Evolutionary conservation across 1,284 basidiomycete species (phyloP), one percentile per base, ranked within the genome.

Genomic region (Ganoderma resinaceum): DNA sequence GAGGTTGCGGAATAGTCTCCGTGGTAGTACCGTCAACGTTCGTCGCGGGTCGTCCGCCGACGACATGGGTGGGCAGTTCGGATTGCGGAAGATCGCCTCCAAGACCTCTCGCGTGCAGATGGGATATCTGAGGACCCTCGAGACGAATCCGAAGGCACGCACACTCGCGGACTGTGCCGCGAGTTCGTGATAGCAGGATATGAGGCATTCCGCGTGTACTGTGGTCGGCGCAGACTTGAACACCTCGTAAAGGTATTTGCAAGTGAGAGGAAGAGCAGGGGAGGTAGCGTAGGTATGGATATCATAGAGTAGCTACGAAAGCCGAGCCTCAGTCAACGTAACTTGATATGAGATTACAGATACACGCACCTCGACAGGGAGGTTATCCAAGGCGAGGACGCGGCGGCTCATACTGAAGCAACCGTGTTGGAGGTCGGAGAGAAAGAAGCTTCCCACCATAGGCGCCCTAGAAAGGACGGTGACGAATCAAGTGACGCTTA

Each of bases 241-340:
- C 6, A 90, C 80, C 7, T 77, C 63, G 70, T 88, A 78, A 26
- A 94, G 77, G 52, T 83, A 79, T 67, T 79, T 84, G 74, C 84
- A 91, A 35, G 85, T 82, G 58, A 81, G 80, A 0, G 93, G 92
- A 20, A 96, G 80, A 53, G 78, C 73, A 38, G 86, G 81, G 18
- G 91, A 94, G 12, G 86, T 78, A 0, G 92, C 87, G 69, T 83
- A 85, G 16, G 91, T 83, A 70, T 95, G 90, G 31, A 95, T 85
- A 65, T 93, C 87, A 73, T 92, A 91, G 0, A 95, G 78, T 5
- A 96, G 82, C 94, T 95, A 40, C 4, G 23, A 3, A 12, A 23
- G 3, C 2, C 4, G 9, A 23, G n/a, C 5, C 2, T 57, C 14
- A 62, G 49, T 62, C 26, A 18, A 20, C 3, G 2, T 29, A 16